Evolutionary conservation across 345 rosid genomes (phyloP), one percentile per base, ranked within the genome.

Genomic region (Citropsis articulata): DNA sequence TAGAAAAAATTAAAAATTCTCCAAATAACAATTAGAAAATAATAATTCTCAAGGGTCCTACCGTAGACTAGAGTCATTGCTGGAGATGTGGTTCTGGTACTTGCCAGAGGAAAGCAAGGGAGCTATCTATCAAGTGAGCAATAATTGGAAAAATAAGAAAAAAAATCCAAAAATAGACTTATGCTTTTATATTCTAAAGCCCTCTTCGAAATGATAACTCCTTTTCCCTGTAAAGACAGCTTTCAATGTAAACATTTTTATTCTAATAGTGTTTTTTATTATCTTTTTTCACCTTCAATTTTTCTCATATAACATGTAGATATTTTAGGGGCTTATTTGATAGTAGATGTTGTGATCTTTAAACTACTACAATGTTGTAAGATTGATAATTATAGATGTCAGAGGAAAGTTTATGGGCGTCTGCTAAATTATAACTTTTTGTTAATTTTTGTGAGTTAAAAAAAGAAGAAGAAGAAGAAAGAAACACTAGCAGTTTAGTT

Each of bases 21-120:
- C 22, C 3, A 14, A 56, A 66, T 35, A 24, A 22, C 25, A 66
- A 65, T 27, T 24, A 60, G 28, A 53, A 53, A 57, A 18, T 31
- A 62, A 78, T 50, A 70, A 69, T 24, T 27, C 31, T 16, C 14
- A 61, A 56, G 31, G 27, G 25, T 14, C 64, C 9, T 50, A 83
- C 89, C 84, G 21, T 79, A 59, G 66, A 75, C 81, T 31, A n/a
- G 84, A 83, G 88, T 85, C 90, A 86, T 85, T 84, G 91, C 83
- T 9, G 87, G 84, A 86, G 89, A 86, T 87, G 86, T 83, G 87
- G 75, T 81, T 77, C 70, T 76, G 74, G 78, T 84, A 59, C 69
- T 80, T 64, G 74, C 48, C 3, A 50, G 19, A 16, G 55, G 55
- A 16, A 14, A 50, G 6, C 48, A 67, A 71, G 55, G 70, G 60